Base-by-base conservation (phyloP, 768 basidiomycete genomes). In the Termitomyces sp. region DNA sequence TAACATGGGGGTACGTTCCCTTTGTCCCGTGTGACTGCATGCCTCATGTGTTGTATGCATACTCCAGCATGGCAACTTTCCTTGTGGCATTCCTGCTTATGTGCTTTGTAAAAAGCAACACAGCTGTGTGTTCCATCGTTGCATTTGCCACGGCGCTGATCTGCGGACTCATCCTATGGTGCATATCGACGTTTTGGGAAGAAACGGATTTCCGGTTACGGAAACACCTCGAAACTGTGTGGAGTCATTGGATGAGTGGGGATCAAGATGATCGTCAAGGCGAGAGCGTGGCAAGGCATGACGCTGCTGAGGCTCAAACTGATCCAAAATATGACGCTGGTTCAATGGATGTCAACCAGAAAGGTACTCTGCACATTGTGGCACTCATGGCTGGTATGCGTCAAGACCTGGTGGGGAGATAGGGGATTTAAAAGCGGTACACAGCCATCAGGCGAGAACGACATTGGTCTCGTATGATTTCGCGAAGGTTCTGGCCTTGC, bases 1-100 rank as follows among this genome's bases (percentile, higher is more conserved):
- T 59, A 12, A 46, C 37, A 44, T 59, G 47, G 47, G 53, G 39
- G 58, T 59, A 47, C 23, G 57, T 48, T 41, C n/a, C 17, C 17
- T 35, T 19, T 28, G 11, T 11, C 10, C 23, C 5, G 14, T 27
- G 17, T 21, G 5, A 12, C 30, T 14, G 17, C 19, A 50, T 50
- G 49, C 23, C n/a, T 50, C 42, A 42, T 52, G 16, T 39, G 12
- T 25, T 23, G 14, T n/a, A n/a, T n/a, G 12, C 21, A 17, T 8
- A 17, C 17, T 6, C 43, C 19, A 55, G 54, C 23, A 48, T 55
- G 54, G 28, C n/a, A 10, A 40, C 45, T 23, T 55, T 55, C 46
- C n/a, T 55, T 19, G 30, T 8, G 19, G 54, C 54, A 27, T 55
- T 48, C 37, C n/a, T 55, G 5, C 25, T 55, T 3, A 55, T 55